A percentile compares a stretch with the other conserved stretches of the same genome.
Evolutionary conservation across 768 basidiomycete genomes (phyloP).

Genomic region (Dacryopinax primogenitus): DNA sequence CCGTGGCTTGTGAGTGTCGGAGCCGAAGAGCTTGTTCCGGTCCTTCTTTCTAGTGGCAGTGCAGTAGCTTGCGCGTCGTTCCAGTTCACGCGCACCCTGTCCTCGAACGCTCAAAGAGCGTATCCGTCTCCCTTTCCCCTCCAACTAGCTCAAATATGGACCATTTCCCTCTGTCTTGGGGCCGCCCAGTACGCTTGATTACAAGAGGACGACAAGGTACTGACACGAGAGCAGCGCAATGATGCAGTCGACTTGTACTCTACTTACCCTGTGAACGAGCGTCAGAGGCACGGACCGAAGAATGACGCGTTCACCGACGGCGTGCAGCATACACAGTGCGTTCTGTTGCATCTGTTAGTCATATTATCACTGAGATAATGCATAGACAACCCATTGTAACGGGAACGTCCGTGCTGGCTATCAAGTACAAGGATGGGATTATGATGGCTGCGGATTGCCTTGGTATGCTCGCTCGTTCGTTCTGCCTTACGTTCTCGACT

Average conservation of each 20-base stretch:
- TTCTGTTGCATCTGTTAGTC: slow-evolving; percentile 4
- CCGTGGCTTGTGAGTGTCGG: too few relatives aligned
- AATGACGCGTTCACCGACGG: slow-evolving; percentile 48
- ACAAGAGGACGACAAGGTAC: background rate
- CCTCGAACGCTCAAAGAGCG: background rate
- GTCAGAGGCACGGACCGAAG: slow-evolving; percentile 36
- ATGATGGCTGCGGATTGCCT: slow-evolving; percentile 99
- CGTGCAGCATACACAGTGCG: slow-evolving; percentile 70
- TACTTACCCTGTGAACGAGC: slow-evolving; percentile 61
- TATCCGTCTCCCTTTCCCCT: background rate
- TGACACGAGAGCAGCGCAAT: slow-evolving; percentile 40
- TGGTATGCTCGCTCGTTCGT: slow-evolving; percentile 39
- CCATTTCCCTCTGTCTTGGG: slow-evolving; percentile 77
- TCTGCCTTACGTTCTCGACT: background rate
- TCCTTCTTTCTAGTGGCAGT: slow-evolving; percentile 4
- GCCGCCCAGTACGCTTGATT: slow-evolving; percentile 47
- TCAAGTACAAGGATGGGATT: slow-evolving; percentile 91
- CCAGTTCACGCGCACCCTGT: background rate
- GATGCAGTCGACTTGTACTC: slow-evolving; percentile 62
- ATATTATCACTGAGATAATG: background rate
- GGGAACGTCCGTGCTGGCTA: slow-evolving; percentile 87
- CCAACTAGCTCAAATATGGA: slow-evolving; percentile 39
- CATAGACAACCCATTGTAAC: slow-evolving; percentile 84
- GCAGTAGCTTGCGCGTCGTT: slow-evolving; percentile 7
- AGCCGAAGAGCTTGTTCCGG: background rate